Conservation (phyloP, 2,329 filamentous ascomycete species). For the Elsinoe australis region DNA sequence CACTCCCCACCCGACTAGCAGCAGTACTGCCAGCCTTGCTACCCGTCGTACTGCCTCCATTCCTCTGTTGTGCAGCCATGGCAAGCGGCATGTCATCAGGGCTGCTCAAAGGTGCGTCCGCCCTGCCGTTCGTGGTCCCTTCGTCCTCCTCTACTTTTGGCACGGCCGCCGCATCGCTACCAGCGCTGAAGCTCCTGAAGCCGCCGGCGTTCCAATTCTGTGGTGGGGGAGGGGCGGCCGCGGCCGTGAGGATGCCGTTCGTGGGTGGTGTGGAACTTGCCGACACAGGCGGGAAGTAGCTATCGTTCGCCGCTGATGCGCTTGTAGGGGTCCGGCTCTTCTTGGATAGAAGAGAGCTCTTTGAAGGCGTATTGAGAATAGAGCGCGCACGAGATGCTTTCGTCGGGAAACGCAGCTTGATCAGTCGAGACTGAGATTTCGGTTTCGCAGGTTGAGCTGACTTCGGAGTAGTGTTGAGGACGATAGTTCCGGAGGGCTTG, state of each 20-base stretch:
- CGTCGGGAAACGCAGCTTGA: slow-evolving; percentile 15
- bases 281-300: slow-evolving; percentile 1
- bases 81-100: slow-evolving; percentile 14
- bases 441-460: background rate
- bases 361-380: background rate
- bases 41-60: slow-evolving; percentile 4
- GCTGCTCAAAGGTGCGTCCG: slow-evolving; percentile 10
- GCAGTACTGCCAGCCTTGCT: slow-evolving; percentile 5
- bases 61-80: slow-evolving; percentile 3
- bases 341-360: too few relatives aligned
- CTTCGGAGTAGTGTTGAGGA: slow-evolving; percentile 4
- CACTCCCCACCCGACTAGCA: background rate
- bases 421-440: slow-evolving; percentile 3
- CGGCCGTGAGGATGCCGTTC: too few relatives aligned
- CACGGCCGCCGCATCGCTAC: background rate
- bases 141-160: background rate
- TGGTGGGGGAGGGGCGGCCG: slow-evolving; percentile 20
- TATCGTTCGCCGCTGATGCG: background rate
- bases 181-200: slow-evolving; percentile 23
- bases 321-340: too few relatives aligned
- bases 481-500: slow-evolving; percentile 8
- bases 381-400: background rate
- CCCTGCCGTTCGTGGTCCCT: background rate
- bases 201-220: slow-evolving; percentile 25
- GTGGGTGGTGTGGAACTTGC: background rate